Percentiles rank a stretch among this genome's conserved stretches.
Evolutionary conservation across 1,284 basidiomycete genomes (phyloP).

Genomic region (Meira miltonrushii): DNA sequence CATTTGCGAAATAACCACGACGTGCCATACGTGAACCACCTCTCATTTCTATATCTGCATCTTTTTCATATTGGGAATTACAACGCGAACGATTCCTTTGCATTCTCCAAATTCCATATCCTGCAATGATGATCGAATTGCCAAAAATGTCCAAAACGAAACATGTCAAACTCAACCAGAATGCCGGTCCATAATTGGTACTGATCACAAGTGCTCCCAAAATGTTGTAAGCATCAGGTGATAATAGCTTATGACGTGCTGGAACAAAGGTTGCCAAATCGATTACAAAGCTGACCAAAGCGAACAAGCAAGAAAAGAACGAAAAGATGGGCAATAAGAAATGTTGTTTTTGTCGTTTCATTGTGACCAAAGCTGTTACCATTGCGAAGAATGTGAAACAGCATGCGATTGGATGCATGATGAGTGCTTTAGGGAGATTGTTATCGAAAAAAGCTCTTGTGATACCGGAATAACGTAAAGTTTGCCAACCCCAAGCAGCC

Average conservation of each 20-base stretch:
- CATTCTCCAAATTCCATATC: conserved; percentile 7
- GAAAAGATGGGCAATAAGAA: conserved; percentile 1
- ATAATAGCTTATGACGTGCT: neutral
- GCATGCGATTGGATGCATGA: conserved; percentile 9
- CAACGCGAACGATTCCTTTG: conserved; percentile 2
- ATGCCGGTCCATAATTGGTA: conserved; percentile 1
- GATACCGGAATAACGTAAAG: neutral
- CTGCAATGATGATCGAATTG: conserved; percentile 3
- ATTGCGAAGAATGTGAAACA: conserved; percentile 9
- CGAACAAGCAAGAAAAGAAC: conserved; percentile 6
- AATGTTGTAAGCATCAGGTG: neutral
- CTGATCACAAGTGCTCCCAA: neutral
- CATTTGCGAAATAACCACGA: neutral
- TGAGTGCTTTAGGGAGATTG: conserved; percentile 9
- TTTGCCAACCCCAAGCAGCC: conserved; percentile 6
- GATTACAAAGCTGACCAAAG: conserved; percentile 6
- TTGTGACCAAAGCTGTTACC: conserved; percentile 6
- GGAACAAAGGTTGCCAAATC: conserved; percentile 7
- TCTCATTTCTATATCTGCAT: neutral
- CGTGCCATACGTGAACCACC: neutral
- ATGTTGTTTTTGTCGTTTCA: neutral
- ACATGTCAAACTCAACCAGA: conserved; percentile 8
- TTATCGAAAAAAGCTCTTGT: neutral
- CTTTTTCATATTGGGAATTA: neutral
- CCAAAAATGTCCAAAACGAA: conserved; percentile 6